Base-by-base conservation (phyloP, 352 stramenopile species). In the Saprolegnia parasitica region DNA sequence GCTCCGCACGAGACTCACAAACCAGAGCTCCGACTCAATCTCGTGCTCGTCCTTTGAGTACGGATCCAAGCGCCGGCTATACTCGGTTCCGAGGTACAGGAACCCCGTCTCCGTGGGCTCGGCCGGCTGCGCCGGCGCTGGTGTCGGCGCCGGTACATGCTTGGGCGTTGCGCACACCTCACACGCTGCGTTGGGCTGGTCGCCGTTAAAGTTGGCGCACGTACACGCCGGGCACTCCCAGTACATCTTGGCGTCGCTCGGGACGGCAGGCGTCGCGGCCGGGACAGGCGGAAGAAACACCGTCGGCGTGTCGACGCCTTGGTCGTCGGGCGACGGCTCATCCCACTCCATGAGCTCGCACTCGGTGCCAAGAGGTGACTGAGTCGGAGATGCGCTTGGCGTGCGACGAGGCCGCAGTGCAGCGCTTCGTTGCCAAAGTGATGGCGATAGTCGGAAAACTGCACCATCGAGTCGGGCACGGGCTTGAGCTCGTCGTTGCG, bases 291-390 rank as follows among this genome's bases (percentile, higher is more conserved):
- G 24, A 15, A 40, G 52, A 42, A 60, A n/a, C 52, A 60, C 24
- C n/a, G 72, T 70, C 3, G 89, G 87, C 56, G 79, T 81, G 13
- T 84, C 89, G 23, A 96, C 77, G 39, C 89, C 89, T 68, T 96
- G 88, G 45, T 95, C 83, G n/a, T 91, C 77, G 24, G 68, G 32
- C 0, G 71, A 76, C 18, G 87, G 86, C 45, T 95, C 88, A 67
- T 96, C 88, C 89, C 89, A 96, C 65, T 96, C 88, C 13, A 95
- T 78, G 49, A 96, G 72, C 45, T 96, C 84, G 47, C 87, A 96
- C 67, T 95, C 78, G 0, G 88, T 93, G 0, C 88, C 86, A 16
- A 96, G 71, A 96, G 88, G 62, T 94, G 95, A 26, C 89, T 96
- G 8, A 92, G 45, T 0, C 89, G 86, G 42, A n/a, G n/a, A 73